A percentile compares a stretch with the other conserved stretches of the same genome.
Conservation (phyloP, 768 basidiomycete genomes). For the Xanthoconium purpureum region DNA sequence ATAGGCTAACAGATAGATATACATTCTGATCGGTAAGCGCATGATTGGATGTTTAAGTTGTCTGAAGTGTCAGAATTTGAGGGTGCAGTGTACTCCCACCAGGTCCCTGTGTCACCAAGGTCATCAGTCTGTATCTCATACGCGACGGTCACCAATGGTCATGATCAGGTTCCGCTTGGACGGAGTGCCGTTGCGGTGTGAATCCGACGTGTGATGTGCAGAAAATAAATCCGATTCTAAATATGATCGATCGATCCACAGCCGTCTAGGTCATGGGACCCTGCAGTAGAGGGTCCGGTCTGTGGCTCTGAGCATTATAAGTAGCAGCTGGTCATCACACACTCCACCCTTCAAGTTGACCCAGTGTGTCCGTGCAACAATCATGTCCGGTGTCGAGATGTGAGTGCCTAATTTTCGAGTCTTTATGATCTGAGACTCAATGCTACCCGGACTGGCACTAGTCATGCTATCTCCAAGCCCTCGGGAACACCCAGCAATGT, state of each 20-base stretch:
- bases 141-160: no score
- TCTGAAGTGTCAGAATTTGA: no score
- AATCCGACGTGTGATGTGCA: neutral
- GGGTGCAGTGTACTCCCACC: no score
- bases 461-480: slow-evolving; percentile 21
- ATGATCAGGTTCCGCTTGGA: no score
- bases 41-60: no score
- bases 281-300: neutral
- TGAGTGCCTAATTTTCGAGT: slow-evolving; percentile 28
- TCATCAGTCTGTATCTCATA: no score
- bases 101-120: no score
- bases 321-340: neutral
- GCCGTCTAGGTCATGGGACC: neutral
- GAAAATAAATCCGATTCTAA: neutral
- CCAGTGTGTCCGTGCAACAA: slow-evolving; percentile 1
- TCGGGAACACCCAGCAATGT: slow-evolving; percentile 32
- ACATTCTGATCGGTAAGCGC: no score
- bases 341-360: neutral
- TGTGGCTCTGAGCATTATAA: slow-evolving; percentile 8
- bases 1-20: no score
- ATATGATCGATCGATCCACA: neutral
- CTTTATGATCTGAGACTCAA: no score
- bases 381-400: slow-evolving; percentile 65
- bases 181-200: no score
- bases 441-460: neutral